Conservation (phyloP, 2,329 filamentous ascomycete species). For the Thermoascus crustaceus region DNA sequence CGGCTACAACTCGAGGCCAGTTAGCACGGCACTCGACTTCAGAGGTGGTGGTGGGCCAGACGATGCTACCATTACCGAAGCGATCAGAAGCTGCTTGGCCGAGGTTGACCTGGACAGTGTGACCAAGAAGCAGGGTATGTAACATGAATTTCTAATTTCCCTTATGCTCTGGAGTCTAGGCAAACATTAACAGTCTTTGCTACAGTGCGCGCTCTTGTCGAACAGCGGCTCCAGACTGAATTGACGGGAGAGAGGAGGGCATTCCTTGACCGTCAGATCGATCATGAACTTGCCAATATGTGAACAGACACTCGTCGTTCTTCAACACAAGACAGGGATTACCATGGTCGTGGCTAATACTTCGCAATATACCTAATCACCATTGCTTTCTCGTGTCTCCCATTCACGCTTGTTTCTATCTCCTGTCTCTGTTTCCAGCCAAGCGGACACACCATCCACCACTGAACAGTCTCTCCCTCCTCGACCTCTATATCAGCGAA, state of each 20-base stretch:
- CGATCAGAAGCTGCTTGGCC: slow-evolving; percentile 69
- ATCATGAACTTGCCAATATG: slow-evolving; percentile 89
- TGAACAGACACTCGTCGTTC: slow-evolving; percentile 35
- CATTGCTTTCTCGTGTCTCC: too few species aligned
- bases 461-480: too few species aligned
- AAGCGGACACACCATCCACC: too few species aligned
- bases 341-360: not conserved
- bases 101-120: slow-evolving; percentile 95
- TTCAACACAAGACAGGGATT: not conserved
- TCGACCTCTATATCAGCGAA: too few species aligned
- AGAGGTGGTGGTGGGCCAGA: slow-evolving; percentile 58
- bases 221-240: slow-evolving; percentile 87
- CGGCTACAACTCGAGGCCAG: slow-evolving; percentile 39
- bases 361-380: not conserved
- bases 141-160: not conserved
- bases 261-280: slow-evolving; percentile 89
- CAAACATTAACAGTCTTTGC: slow-evolving; percentile 1
- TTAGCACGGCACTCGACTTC: slow-evolving; percentile 51
- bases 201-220: slow-evolving; percentile 69
- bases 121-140: slow-evolving; percentile 83
- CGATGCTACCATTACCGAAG: slow-evolving; percentile 72
- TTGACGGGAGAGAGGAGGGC: slow-evolving; percentile 74
- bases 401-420: too few species aligned
- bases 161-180: not conserved
- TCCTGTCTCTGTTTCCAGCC: too few species aligned